Conservation (phyloP, 2,329 filamentous ascomycete species). For the Colletotrichum caudatum region DNA sequence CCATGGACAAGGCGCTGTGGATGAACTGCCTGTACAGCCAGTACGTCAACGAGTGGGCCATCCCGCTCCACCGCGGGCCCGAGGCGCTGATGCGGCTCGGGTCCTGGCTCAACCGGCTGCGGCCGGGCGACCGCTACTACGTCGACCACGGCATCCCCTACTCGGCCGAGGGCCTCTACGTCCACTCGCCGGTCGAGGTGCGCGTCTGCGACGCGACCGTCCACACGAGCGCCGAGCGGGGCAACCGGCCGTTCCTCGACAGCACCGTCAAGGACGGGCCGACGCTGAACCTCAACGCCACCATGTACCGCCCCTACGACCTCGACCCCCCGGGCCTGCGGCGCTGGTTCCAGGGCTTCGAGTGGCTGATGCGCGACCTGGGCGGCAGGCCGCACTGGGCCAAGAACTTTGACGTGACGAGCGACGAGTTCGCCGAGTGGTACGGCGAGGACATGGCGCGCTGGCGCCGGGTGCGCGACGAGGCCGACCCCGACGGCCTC, state of each 20-base stretch:
- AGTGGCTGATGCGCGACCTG: slow-evolving; percentile 89
- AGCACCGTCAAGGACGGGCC: slow-evolving; percentile 76
- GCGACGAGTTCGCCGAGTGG: slow-evolving; percentile 70
- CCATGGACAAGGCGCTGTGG: slow-evolving; percentile 81
- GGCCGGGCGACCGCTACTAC: slow-evolving; percentile 73
- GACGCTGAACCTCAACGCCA: slow-evolving; percentile 90
- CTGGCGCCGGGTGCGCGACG: slow-evolving; percentile 76
- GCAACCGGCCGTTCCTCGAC: slow-evolving; percentile 69
- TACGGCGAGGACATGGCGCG: slow-evolving; percentile 75
- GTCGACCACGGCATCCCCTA: slow-evolving; percentile 80
- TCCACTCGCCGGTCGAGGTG: slow-evolving; percentile 94
- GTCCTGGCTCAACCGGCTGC: slow-evolving; percentile 80
- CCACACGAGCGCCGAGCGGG: slow-evolving; percentile 47
- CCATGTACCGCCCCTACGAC: slow-evolving; percentile 85
- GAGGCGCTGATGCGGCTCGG: slow-evolving; percentile 87
- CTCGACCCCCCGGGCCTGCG: slow-evolving; percentile 80
- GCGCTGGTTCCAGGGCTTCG: slow-evolving; percentile 89
- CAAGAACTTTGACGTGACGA: slow-evolving; percentile 82
- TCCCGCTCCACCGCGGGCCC: slow-evolving; percentile 86
- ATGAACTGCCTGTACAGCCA: slow-evolving; percentile 99
- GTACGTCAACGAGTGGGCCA: slow-evolving; percentile 97
- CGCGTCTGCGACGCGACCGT: slow-evolving; percentile 78
- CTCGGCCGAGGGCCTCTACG: slow-evolving; percentile 81
- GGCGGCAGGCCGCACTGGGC: slow-evolving; percentile 92
- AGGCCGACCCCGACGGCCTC: slow-evolving; percentile 84